Conservation (phyloP, 2,329 filamentous ascomycete genomes). For the Penicillium sp. region DNA sequence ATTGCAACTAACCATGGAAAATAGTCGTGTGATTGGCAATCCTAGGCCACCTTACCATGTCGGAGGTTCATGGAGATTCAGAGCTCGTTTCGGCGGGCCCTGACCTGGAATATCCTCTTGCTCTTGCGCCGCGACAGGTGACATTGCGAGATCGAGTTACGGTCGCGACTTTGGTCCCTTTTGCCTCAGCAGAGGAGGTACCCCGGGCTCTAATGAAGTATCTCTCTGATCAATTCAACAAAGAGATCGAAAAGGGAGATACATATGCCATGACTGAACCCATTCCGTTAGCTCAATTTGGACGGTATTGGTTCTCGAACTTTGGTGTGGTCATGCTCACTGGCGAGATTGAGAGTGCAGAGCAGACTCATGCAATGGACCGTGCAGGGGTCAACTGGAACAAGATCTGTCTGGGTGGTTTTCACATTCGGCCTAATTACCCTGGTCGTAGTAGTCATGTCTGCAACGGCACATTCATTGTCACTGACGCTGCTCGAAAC, state of each 20-base stretch:
- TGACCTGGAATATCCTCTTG: conserved; percentile 58
- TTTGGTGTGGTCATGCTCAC: conserved; percentile 86
- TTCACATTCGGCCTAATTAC: conserved; percentile 94
- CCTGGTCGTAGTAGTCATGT: conserved; percentile 87
- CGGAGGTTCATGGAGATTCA: conserved; percentile 38
- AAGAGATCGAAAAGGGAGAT: conserved; percentile 87
- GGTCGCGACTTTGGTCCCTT: conserved; percentile 78
- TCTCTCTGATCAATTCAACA: conserved; percentile 78
- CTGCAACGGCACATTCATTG: conserved; percentile 73
- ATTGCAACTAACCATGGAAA: conserved; percentile 28
- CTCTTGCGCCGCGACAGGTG: conserved; percentile 72
- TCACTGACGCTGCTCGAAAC: conserved; percentile 70
- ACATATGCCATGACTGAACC: conserved; percentile 85
- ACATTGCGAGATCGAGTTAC: conserved; percentile 81
- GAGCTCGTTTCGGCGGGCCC: conserved; percentile 31
- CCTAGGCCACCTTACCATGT: conserved; percentile 32
- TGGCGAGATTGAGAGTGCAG: conserved; percentile 66
- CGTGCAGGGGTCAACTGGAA: conserved; percentile 69
- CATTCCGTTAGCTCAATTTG: conserved; percentile 72
- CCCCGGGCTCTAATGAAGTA: conserved; percentile 72
- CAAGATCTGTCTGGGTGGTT: conserved; percentile 79
- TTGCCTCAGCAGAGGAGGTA: conserved; percentile 73
- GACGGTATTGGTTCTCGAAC: conserved; percentile 85
- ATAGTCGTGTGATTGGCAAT: conserved; percentile 37
- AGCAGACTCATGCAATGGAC: conserved; percentile 52